These are phyloP conservation scores for Sarocladium brachiariae DNA, from an alignment of 2,329 filamentous ascomycete genomes.

Conservation along the genomic window DNA sequence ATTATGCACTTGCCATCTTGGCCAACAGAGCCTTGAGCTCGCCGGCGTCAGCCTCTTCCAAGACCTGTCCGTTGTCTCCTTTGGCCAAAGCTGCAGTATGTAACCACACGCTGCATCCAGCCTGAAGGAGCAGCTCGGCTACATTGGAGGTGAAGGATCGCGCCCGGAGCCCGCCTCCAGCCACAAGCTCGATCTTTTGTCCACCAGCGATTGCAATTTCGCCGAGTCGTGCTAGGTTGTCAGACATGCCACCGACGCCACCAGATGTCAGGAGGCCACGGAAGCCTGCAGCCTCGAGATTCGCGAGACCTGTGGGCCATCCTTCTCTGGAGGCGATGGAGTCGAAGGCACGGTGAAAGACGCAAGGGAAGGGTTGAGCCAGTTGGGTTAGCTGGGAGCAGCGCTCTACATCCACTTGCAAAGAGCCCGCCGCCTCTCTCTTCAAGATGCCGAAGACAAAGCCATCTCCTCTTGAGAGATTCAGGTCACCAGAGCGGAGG, in stretches of 20 bases:
- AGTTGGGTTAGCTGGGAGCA: slow-evolving; percentile 33
- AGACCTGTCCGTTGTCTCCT: neutral
- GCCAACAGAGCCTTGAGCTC: slow-evolving; percentile 18
- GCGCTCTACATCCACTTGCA: slow-evolving; percentile 32
- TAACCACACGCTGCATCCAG: slow-evolving; percentile 28
- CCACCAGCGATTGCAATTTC: slow-evolving; percentile 25
- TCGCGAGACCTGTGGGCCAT: slow-evolving; percentile 21
- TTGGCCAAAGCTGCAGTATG: slow-evolving; percentile 37
- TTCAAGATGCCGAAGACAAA: slow-evolving; percentile 49
- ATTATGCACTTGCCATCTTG: slow-evolving; percentile 11
- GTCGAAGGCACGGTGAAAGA: slow-evolving; percentile 54
- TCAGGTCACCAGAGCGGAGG: slow-evolving; percentile 29
- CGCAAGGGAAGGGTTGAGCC: slow-evolving; percentile 35
- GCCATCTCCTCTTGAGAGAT: slow-evolving; percentile 38
- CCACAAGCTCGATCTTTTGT: slow-evolving; percentile 37
- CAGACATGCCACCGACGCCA: slow-evolving; percentile 33
- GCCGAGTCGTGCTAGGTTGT: slow-evolving; percentile 31
- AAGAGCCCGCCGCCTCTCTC: slow-evolving; percentile 6
- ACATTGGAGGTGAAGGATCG: slow-evolving; percentile 28
- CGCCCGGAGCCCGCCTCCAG: slow-evolving; percentile 44
- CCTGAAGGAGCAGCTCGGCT: slow-evolving; percentile 19
- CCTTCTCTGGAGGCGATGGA: slow-evolving; percentile 27
- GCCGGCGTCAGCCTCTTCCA: slow-evolving; percentile 20
- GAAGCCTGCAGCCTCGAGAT: slow-evolving; percentile 38
- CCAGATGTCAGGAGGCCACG: slow-evolving; percentile 46